Conservation (phyloP, 352 stramenopile species). For the Pythium myriotylum region DNA sequence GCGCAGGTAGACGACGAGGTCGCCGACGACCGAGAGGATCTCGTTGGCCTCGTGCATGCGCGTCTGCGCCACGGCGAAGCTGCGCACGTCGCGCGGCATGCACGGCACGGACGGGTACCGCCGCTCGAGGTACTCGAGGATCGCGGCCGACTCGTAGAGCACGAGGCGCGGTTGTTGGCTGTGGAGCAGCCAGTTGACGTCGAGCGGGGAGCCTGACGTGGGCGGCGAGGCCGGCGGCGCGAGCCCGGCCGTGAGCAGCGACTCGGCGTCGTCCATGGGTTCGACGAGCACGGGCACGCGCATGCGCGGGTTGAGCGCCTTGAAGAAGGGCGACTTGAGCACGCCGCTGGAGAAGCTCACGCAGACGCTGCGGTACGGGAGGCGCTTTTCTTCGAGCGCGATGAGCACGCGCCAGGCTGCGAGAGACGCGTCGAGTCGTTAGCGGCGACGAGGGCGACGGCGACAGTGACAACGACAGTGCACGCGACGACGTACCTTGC, state of each 20-base stretch:
- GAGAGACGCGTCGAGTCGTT: background rate
- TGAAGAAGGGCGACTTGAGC: constrained; percentile 80
- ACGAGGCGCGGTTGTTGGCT: constrained; percentile 49
- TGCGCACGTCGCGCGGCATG: constrained; percentile 49
- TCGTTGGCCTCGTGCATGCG: constrained; percentile 84
- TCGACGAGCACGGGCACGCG: constrained; percentile 82
- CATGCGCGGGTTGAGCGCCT: constrained; percentile 77
- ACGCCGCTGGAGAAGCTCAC: constrained; percentile 85
- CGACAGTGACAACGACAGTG: too few relatives aligned
- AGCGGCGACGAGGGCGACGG: too few relatives aligned
- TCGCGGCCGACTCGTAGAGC: constrained; percentile 80
- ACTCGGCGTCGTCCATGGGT: constrained; percentile 36
- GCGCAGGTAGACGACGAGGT: constrained; percentile 80
- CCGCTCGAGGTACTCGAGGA: constrained; percentile 81
- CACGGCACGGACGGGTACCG: constrained; percentile 50
- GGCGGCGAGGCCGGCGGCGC: background rate
- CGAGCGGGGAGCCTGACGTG: constrained; percentile 4
- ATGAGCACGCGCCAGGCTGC: constrained; percentile 84
- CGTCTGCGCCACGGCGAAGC: constrained; percentile 74
- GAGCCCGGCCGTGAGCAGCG: background rate
- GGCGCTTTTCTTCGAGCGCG: constrained; percentile 73
- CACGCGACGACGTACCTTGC: constrained; percentile 48
- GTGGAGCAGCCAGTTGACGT: constrained; percentile 16
- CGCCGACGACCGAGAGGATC: constrained; percentile 80
- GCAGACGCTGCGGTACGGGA: constrained; percentile 80